Evolutionary conservation across 495 filamentous ascomycete species (phyloP).

Genomic region (Lophiotrema nucula): DNA sequence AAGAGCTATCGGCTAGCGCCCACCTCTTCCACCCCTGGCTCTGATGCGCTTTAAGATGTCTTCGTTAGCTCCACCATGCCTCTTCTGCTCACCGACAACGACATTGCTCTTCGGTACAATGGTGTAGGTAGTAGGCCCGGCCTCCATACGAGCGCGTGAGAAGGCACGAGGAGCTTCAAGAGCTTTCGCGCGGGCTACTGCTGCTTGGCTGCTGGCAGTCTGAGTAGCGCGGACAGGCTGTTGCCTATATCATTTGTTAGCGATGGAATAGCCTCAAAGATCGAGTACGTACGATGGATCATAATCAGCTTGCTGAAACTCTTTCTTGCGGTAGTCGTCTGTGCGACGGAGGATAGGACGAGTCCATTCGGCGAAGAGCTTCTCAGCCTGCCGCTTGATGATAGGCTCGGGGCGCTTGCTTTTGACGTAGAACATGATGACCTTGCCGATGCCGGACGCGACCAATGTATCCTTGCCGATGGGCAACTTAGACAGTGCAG

Average conservation of each 20-base stretch:
- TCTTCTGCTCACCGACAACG: constrained; percentile 54
- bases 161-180: constrained; percentile 64
- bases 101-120: constrained; percentile 68
- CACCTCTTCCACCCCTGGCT: not conserved
- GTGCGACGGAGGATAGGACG: constrained; percentile 90
- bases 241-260: constrained; percentile 21
- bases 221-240: constrained; percentile 24
- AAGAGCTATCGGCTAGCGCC: no score
- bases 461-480: constrained; percentile 87
- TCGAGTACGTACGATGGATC: constrained; percentile 52
- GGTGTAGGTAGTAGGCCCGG: constrained; percentile 73
- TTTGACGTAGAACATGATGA: constrained; percentile 94
- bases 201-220: constrained; percentile 41
- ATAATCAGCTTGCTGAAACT: constrained; percentile 54
- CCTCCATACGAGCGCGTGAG: constrained; percentile 71
- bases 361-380: constrained; percentile 89
- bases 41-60: constrained; percentile 54
- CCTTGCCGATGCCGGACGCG: constrained; percentile 90
- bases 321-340: constrained; percentile 86
- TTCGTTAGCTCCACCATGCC: constrained; percentile 69
- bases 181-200: constrained; percentile 64
- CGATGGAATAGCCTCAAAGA: constrained; percentile 1
- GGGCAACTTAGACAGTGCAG: constrained; percentile 71
- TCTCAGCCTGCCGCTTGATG: constrained; percentile 93
- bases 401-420: constrained; percentile 78